Base-by-base conservation (phyloP, 1,284 basidiomycete genomes). In the Neotropicomus parvogracilis region DNA sequence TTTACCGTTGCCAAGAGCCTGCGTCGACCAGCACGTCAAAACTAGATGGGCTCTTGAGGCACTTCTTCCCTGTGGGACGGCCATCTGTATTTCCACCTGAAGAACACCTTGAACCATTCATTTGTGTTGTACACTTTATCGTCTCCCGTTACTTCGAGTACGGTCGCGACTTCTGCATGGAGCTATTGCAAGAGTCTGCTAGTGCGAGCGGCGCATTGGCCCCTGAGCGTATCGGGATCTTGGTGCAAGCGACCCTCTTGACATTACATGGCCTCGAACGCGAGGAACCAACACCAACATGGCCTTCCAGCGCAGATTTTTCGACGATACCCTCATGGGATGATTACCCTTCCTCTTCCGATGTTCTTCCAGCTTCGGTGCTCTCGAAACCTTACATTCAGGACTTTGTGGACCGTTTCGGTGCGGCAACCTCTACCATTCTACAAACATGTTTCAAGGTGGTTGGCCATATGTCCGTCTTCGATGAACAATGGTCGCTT, bases 1-100 rank as follows among this genome's bases (percentile, higher is more conserved):
- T 97, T 19, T 95, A 93, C 62, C 87, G 95, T 16, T 95, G 93
- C 62, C 84, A 87, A 53, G 95, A 97, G 64, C 79, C 88, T 13
- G 75, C 80, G 4, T 88, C 91, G 0, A 86, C 88, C 1, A 85
- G 84, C 4, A 81, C 84, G 7, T 75, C 83, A 37, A 91, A 89
- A 58, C 71, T 98, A 29, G 94, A 97, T 54, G 71, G 70, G 0
- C 65, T 95, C 34, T 67, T 95, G 50, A 88, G 85, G 51, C 75
- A 84, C 46, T 86, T 92, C 70, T 95, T 97, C 66, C 88, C 92
- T 9, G 57, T 81, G 0, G 83, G 85, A 54, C 79, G 85, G 20
- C 69, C 80, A 2, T 65, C 72, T 6, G 71, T 91, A 29, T 76
- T 80, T 52, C 85, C 88, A 3, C 68, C 77, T 9, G 94, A 97